Base-by-base conservation (phyloP, 2,329 filamentous ascomycete species). In the Tolypocladium sp. region DNA sequence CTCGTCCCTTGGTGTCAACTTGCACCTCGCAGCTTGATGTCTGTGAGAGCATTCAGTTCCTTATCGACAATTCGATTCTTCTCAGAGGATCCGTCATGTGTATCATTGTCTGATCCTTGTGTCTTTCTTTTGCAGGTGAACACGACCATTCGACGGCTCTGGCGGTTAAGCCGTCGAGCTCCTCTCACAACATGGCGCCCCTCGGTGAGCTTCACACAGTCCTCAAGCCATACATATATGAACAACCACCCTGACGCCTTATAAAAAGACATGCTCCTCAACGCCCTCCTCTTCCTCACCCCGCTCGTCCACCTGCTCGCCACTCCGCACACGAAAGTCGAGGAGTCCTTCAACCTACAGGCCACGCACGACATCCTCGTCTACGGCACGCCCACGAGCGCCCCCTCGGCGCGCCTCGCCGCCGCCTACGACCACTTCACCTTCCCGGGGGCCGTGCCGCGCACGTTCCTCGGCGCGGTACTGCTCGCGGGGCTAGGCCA, bases 301-400 rank as follows among this genome's bases (percentile, higher is more conserved):
- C 88, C 90, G 1, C 71, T 79, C 2, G 58, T 89, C 58, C 90
- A 96, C 73, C 84, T 96, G 58, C 69, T 85, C 62, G 71, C 86
- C 30, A 85, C 92, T 13, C 94, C 94, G 1, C 93, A 95, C 77
- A 97, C 92, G 59, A 99, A 99, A 74, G 94, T 99, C 61, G 94
- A 99, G 73, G 94, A 99, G 74, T 97, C 93, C 0, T 97, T 99
- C 82, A 96, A 96, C 72, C 85, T 97, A 60, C 94, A 99, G 73
- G 94, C 94, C 7, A 83, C 87, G 3, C 94, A 97, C 73, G 94
- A 99, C 72, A 88, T 99, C 41, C 74, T 96, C 61, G 82, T 83
- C 42, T 91, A 94, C 71, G 92, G 92, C 30, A 85, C 90, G 1
- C 90, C 91, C 0, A 81, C 78, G 1, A 70, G 74, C 25, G 40